Evolutionary conservation across 805 yeast genomes (phyloP).

Genomic region (Kuraishia ogatae): DNA sequence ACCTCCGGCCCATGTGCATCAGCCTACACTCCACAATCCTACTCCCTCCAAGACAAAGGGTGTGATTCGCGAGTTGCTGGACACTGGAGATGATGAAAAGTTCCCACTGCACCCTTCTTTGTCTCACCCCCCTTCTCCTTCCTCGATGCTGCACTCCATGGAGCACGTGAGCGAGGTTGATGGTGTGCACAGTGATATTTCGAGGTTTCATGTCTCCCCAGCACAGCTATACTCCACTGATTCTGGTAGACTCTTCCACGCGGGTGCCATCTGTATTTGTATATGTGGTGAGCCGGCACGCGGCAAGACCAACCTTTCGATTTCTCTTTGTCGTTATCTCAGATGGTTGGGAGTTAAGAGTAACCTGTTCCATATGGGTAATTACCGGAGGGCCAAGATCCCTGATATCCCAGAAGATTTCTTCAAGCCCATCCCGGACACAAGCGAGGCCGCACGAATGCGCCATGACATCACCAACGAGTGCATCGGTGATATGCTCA

Average conservation of each 20-base stretch:
- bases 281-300: constrained; percentile 93
- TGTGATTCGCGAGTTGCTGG: background rate
- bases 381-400: constrained; percentile 61
- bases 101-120: background rate
- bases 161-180: constrained; percentile 24
- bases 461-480: constrained; percentile 52
- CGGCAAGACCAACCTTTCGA: constrained; percentile 90
- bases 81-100: background rate
- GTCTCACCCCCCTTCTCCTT: background rate
- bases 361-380: constrained; percentile 85
- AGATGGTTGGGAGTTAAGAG: constrained; percentile 96
- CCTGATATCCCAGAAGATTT: constrained; percentile 60
- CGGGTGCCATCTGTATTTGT: constrained; percentile 85
- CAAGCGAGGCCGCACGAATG: constrained; percentile 36
- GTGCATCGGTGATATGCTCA: constrained; percentile 61
- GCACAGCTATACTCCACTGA: constrained; percentile 93
- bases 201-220: constrained; percentile 67
- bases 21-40: constrained; percentile 1
- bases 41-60: constrained; percentile 5
- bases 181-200: constrained; percentile 60
- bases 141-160: background rate
- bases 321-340: constrained; percentile 81
- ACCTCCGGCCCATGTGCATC: background rate
- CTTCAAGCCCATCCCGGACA: constrained; percentile 46
- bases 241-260: constrained; percentile 87